phyloP scores from a whole-genome alignment of 768 basidiomycete genomes.

The Naematelia encephala region DNA sequence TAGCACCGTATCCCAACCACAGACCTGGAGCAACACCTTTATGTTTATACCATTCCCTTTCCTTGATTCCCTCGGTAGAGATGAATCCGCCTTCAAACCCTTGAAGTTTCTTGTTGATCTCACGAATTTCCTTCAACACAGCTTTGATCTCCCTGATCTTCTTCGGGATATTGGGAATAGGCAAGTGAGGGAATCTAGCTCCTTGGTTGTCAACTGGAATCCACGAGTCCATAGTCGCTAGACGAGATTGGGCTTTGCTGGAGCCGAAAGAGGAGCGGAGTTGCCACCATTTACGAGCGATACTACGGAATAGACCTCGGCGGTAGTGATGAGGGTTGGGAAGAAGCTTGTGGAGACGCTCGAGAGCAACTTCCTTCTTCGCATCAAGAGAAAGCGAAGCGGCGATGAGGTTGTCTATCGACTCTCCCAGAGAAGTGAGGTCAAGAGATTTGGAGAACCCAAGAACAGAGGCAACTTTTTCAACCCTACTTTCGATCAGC shows the following conservation, averaged over 20 bases:
- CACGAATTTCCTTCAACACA: slow-evolving; percentile 42
- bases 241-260: neutral
- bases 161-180: slow-evolving; percentile 8
- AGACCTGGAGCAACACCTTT: slow-evolving; percentile 48
- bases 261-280: slow-evolving; percentile 2
- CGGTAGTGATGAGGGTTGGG: slow-evolving; percentile 20
- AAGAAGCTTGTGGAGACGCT: slow-evolving; percentile 37
- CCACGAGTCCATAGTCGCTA: neutral
- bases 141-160: slow-evolving; percentile 45
- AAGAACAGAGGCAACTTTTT: slow-evolving; percentile 52
- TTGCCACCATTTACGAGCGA: slow-evolving; percentile 1
- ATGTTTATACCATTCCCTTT: slow-evolving; percentile 51
- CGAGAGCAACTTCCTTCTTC: slow-evolving; percentile 27
- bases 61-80: slow-evolving; percentile 46
- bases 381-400: slow-evolving; percentile 48
- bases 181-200: slow-evolving; percentile 7
- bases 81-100: slow-evolving; percentile 49
- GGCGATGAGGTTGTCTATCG: slow-evolving; percentile 45
- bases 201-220: neutral
- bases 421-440: slow-evolving; percentile 38
- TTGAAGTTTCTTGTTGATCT: slow-evolving; percentile 46
- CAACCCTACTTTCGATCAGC: slow-evolving; percentile 54
- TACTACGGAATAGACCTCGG: neutral
- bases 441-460: slow-evolving; percentile 32
- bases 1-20: slow-evolving; percentile 49